Base-by-base conservation (phyloP, 1,139 yeast species). In the Suhomyces chickasaworum region DNA sequence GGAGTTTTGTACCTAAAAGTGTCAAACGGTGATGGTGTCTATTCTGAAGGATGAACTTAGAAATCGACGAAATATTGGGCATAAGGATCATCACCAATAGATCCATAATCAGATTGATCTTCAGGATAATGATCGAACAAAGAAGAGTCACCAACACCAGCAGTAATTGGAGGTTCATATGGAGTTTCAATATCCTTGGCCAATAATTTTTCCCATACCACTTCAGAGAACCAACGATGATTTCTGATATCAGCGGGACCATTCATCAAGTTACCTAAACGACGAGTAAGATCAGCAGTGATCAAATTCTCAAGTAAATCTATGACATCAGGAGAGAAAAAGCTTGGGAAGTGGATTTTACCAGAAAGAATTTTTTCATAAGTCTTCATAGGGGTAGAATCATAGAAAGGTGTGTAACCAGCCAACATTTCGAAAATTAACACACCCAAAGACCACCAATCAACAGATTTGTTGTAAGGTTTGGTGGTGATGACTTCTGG, bases 381-480 rank as follows among this genome's bases (percentile, higher is more conserved):
- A 20, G 84, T 80, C 58, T 80, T 80, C 80, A 80, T 78, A 12
- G 84, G 84, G 1, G 83, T 77, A 18, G 81, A 71, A 56, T 80
- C 84, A 58, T 80, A 80, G 57, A 80, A 80, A 34, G 85, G 85
- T 1, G 85, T 80, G 54, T 78, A 78, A 15, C 85, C 85, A 10
- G 83, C 79, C 56, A 80, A 68, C 85, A 80, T 80, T 61, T 80
- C 85, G 57, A 73, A 80, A 39, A 80, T 80, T 47, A 80, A 66
- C 10, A 80, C 80, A 15, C 85, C 85, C 55, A 80, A 71, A 3
- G 82, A 77, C 85, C 85, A 80, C 84, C 84, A 80, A 60, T 80
- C 85, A 12, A 80, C 84, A 2, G 83, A 78, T 55, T 80, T 79
- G 59, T 80, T 80, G 60, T 80, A 80, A 2, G 84, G 83, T 57